A percentile compares a stretch with the other conserved stretches of the same genome.
These are phyloP conservation scores for Boletellus ananas DNA, from an alignment of 768 basidiomycete genomes.

Conservation along the genomic window DNA sequence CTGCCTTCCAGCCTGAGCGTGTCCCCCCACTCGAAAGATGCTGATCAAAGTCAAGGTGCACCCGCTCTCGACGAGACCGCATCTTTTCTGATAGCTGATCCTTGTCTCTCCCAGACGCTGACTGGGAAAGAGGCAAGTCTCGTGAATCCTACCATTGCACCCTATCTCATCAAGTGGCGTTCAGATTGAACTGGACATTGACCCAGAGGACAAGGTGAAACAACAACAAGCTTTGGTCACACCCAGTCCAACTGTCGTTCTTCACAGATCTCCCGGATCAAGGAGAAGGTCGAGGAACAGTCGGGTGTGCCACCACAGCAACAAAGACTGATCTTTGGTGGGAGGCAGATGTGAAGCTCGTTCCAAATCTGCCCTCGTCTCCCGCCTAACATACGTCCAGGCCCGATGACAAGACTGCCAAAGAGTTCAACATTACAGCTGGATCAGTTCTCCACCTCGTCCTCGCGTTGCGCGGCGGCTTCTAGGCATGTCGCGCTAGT, in stretches of 20 bases:
- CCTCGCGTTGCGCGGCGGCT: conserved; percentile 89
- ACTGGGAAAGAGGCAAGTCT: conserved; percentile 89
- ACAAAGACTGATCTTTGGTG: conserved; percentile 89
- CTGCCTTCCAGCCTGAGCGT: neutral
- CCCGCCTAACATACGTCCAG: conserved; percentile 37
- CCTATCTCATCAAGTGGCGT: conserved; percentile 10
- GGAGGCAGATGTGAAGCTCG: conserved; percentile 81
- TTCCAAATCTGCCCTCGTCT: neutral
- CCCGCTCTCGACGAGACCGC: neutral
- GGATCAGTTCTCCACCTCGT: conserved; percentile 93
- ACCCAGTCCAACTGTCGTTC: neutral
- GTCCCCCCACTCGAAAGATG: conserved; percentile 13
- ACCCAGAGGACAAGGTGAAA: conserved; percentile 78
- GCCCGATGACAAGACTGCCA: conserved; percentile 88
- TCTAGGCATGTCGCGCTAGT: conserved; percentile 31
- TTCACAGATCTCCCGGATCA: conserved; percentile 82
- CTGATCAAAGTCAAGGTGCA: conserved; percentile 26
- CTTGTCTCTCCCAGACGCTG: conserved; percentile 57
- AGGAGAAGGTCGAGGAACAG: conserved; percentile 98
- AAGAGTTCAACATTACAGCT: conserved; percentile 76
- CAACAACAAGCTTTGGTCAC: neutral
- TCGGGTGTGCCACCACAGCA: conserved; percentile 96
- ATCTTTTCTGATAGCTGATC: neutral
- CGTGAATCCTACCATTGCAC: neutral
- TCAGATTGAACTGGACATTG: conserved; percentile 94